Percentiles rank a stretch among this genome's conserved stretches.
Evolutionary conservation across 306 rosid species (phyloP).

Genomic region (Lathyrus tuberosus): DNA sequence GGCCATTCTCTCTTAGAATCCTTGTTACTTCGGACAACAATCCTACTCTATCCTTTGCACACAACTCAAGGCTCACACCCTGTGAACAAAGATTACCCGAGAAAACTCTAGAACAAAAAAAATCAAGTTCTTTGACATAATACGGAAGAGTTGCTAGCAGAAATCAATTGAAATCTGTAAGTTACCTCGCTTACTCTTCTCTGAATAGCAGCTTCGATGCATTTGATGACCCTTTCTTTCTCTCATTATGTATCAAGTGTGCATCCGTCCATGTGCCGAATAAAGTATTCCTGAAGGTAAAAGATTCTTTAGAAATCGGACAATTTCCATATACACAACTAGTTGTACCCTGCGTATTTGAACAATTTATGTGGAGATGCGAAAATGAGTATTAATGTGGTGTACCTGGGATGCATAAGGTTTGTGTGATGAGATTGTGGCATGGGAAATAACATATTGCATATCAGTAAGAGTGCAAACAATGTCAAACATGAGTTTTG

Average conservation of each 20-base stretch:
- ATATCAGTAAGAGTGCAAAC: constrained; percentile 87
- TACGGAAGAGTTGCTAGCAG: neutral
- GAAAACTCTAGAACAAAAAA: neutral
- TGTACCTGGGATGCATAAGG: constrained; percentile 75
- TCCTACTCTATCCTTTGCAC: constrained; percentile 79
- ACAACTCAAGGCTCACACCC: constrained; percentile 75
- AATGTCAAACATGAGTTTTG: constrained; percentile 80
- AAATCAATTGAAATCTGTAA: constrained; percentile 15
- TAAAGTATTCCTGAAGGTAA: constrained; percentile 66
- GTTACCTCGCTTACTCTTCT: constrained; percentile 90
- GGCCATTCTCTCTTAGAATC: constrained; percentile 72
- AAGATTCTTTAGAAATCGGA: neutral
- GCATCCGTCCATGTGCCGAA: constrained; percentile 90
- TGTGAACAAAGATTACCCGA: constrained; percentile 34
- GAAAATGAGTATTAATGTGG: neutral
- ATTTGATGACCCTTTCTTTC: constrained; percentile 80
- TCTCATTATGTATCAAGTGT: constrained; percentile 88
- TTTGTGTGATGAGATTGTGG: constrained; percentile 64
- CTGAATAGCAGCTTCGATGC: constrained; percentile 87
- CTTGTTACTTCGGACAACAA: constrained; percentile 76
- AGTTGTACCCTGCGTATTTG: no score
- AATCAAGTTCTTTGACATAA: constrained; percentile 4
- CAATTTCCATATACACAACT: no score
- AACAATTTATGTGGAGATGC: neutral
- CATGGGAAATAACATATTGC: constrained; percentile 87